A percentile compares a stretch with the other conserved stretches of the same genome.
These are phyloP conservation scores for Colletotrichum sp. DNA, from an alignment of 2,329 filamentous ascomycete species.

Conservation along the genomic window DNA sequence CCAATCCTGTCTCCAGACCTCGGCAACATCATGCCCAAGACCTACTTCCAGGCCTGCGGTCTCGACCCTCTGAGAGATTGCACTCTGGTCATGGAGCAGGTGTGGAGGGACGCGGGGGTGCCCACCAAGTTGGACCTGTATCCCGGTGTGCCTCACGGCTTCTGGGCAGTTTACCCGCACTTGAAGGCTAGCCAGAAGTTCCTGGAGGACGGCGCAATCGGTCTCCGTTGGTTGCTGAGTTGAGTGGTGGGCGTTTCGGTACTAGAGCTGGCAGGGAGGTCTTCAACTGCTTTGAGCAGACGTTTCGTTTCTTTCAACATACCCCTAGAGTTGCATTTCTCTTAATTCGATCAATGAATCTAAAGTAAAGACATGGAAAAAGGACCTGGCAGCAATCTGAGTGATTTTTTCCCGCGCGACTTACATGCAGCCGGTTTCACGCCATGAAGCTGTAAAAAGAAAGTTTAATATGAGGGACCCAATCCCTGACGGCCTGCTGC, in stretches of 20 bases:
- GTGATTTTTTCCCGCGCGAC: background rate
- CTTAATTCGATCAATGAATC: background rate
- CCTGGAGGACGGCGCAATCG: constrained; percentile 23
- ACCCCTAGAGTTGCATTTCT: background rate
- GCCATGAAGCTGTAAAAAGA: constrained; percentile 13
- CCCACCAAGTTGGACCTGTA: constrained; percentile 31
- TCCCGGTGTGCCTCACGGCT: constrained; percentile 32
- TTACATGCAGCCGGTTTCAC: background rate
- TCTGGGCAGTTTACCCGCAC: constrained; percentile 30
- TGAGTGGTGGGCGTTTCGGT: background rate
- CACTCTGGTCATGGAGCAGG: constrained; percentile 31
- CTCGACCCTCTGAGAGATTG: constrained; percentile 33
- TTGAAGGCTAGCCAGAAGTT: constrained; percentile 26
- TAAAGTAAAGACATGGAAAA: background rate
- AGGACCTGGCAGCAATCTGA: background rate
- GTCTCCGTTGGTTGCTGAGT: constrained; percentile 27
- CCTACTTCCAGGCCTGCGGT: constrained; percentile 36
- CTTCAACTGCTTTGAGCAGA: background rate
- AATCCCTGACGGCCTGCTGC: background rate
- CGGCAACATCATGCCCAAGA: constrained; percentile 28
- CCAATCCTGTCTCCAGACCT: constrained; percentile 27
- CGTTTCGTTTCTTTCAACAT: background rate
- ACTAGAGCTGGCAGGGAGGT: background rate
- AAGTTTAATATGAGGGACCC: constrained; percentile 7
- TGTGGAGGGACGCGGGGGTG: constrained; percentile 30